phyloP scores from a whole-genome alignment of 345 rosid species.

The Fremontodendron californicum region DNA sequence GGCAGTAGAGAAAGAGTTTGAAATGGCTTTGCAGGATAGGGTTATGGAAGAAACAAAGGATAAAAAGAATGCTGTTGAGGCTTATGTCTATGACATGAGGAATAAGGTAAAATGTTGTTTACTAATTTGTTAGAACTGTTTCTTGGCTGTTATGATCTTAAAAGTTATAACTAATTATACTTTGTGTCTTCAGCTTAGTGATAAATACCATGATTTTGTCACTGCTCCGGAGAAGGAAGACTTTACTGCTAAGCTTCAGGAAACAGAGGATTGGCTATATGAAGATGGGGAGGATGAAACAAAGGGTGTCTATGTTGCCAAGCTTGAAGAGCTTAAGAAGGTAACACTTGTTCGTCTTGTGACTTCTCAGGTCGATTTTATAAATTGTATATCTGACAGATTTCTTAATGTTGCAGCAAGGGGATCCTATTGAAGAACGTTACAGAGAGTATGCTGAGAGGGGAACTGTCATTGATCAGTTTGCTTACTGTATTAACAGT shows the following conservation, averaged over 20 bases:
- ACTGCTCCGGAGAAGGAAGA: constrained; percentile 64
- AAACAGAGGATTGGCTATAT: constrained; percentile 89
- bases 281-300: constrained; percentile 99
- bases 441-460: constrained; percentile 67
- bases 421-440: constrained; percentile 82
- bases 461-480: constrained; percentile 68
- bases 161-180: constrained; percentile 12
- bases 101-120: constrained; percentile 55
- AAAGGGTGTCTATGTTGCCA: constrained; percentile 88
- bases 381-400: not conserved
- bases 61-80: constrained; percentile 92
- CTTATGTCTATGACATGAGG: constrained; percentile 96
- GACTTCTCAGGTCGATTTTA: not conserved
- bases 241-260: constrained; percentile 59
- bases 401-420: constrained; percentile 48
- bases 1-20: constrained; percentile 91
- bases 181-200: constrained; percentile 52
- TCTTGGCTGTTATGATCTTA: not conserved
- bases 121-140: not conserved
- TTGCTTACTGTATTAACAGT: constrained; percentile 63
- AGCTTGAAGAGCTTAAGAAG: constrained; percentile 96
- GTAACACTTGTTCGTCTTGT: constrained; percentile 28
- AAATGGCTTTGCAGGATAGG: constrained; percentile 97
- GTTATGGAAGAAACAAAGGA: constrained; percentile 99
- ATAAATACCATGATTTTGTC: constrained; percentile 77